These are phyloP conservation scores for Euphorbia lathyris DNA, from an alignment of 345 rosid genomes.

Conservation along the genomic window DNA sequence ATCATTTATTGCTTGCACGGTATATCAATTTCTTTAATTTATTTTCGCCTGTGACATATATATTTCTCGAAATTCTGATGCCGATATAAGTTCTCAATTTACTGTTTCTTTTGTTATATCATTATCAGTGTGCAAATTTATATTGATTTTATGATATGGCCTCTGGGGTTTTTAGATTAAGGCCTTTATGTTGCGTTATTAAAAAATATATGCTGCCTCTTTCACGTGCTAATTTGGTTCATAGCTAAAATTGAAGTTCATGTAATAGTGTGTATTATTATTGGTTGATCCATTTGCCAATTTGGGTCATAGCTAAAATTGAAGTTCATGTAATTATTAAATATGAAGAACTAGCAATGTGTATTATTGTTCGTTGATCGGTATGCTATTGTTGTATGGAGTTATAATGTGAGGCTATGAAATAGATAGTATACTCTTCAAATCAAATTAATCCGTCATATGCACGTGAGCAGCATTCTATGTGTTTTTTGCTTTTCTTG, in stretches of 20 bases:
- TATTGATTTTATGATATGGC: neutral
- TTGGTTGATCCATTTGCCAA: too few species aligned
- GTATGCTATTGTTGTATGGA: neutral
- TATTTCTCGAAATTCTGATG: slow-evolving; percentile 2
- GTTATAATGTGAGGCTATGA: neutral
- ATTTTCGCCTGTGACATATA: neutral
- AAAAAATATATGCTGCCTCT: neutral
- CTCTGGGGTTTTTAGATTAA: neutral
- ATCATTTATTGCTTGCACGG: slow-evolving; percentile 84
- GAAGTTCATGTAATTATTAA: neutral
- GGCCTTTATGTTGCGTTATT: neutral
- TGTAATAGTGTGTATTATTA: too few species aligned
- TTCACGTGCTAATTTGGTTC: slow-evolving; percentile 2
- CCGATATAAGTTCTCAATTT: neutral
- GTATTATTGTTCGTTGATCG: neutral
- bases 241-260: neutral
- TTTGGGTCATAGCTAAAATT: too few species aligned
- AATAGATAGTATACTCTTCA: too few species aligned
- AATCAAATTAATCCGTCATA: too few species aligned
- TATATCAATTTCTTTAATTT: slow-evolving; percentile 25
- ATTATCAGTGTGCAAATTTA: too few species aligned
- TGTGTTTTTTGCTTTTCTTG: slow-evolving; percentile 26
- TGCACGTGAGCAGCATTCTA: neutral
- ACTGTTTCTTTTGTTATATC: too few species aligned
- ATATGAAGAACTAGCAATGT: too few species aligned